Evolutionary conservation across 257 asterid species (phyloP).

Genomic region (Solanum habrochaites): DNA sequence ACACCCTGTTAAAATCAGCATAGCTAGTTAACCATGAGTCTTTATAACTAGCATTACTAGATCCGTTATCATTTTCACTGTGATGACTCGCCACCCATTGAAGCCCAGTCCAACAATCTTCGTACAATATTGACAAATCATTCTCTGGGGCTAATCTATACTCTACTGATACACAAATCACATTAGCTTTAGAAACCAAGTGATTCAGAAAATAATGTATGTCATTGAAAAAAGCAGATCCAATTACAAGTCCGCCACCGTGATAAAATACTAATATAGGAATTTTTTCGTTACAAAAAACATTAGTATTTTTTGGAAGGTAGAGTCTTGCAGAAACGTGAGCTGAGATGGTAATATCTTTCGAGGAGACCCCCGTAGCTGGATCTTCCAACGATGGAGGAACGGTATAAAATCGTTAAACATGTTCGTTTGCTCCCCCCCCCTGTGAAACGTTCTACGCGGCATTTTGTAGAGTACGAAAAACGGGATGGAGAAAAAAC

Average conservation of each 20-base stretch:
- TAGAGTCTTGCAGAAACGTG: background rate
- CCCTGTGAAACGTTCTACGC: background rate
- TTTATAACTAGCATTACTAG: background rate
- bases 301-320: background rate
- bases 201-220: background rate
- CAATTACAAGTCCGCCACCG: background rate
- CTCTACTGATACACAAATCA: conserved; percentile 9
- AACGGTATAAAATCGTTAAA: background rate
- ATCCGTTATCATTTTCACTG: background rate
- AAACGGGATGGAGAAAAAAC: background rate
- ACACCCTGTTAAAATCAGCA: conserved; percentile 8
- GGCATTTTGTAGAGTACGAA: background rate
- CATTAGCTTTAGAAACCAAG: conserved; percentile 2
- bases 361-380: background rate
- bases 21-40: conserved; percentile 13
- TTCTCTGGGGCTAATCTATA: conserved; percentile 22
- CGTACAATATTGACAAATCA: conserved; percentile 9
- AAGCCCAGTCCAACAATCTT: conserved; percentile 16
- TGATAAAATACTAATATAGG: background rate
- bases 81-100: conserved; percentile 13
- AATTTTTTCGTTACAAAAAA: too few species aligned
- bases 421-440: too few species aligned
- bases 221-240: background rate
- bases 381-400: background rate
- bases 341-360: background rate